phyloP scores from a whole-genome alignment of 2,329 filamentous ascomycete species.

The Hypocreales sp. region DNA sequence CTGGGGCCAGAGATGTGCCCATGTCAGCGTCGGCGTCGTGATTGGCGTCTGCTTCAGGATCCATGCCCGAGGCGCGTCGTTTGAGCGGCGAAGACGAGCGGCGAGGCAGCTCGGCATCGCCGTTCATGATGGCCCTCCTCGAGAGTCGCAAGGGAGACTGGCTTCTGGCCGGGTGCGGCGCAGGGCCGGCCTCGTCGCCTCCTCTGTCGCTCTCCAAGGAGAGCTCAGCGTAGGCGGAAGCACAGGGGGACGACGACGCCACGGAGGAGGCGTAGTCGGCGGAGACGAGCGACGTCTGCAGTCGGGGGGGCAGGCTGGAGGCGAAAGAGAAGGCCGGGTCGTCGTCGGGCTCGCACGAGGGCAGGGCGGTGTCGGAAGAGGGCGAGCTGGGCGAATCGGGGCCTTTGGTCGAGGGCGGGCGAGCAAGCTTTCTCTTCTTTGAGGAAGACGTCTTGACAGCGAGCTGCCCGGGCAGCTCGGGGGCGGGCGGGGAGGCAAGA shows the following conservation, averaged over 20 bases:
- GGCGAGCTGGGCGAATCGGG: constrained; percentile 18
- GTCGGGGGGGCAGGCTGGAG: constrained; percentile 34
- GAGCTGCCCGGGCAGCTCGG: constrained; percentile 52
- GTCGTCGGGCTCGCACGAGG: constrained; percentile 36
- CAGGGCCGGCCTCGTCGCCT: constrained; percentile 28
- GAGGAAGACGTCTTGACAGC: constrained; percentile 55
- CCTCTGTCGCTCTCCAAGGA: constrained; percentile 39
- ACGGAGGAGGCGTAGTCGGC: constrained; percentile 37
- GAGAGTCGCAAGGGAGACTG: constrained; percentile 36
- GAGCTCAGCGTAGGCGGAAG: constrained; percentile 38
- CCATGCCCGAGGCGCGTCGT: constrained; percentile 47
- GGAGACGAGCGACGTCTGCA: constrained; percentile 31
- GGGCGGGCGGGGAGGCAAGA: no score
- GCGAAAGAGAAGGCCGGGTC: constrained; percentile 35
- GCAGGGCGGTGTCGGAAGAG: constrained; percentile 31
- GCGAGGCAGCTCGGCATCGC: constrained; percentile 39
- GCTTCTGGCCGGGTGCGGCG: constrained; percentile 24
- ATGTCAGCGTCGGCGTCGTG: constrained; percentile 29
- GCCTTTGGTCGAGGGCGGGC: constrained; percentile 26
- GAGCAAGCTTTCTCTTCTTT: constrained; percentile 57
- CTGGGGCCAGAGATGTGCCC: constrained; percentile 15
- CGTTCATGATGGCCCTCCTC: constrained; percentile 42
- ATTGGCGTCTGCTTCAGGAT: constrained; percentile 27
- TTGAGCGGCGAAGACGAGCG: constrained; percentile 51
- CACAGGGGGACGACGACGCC: constrained; percentile 42